Evolutionary conservation across 148 eudicot genomes (phyloP).

Genomic region (Nepenthes gracilis): DNA sequence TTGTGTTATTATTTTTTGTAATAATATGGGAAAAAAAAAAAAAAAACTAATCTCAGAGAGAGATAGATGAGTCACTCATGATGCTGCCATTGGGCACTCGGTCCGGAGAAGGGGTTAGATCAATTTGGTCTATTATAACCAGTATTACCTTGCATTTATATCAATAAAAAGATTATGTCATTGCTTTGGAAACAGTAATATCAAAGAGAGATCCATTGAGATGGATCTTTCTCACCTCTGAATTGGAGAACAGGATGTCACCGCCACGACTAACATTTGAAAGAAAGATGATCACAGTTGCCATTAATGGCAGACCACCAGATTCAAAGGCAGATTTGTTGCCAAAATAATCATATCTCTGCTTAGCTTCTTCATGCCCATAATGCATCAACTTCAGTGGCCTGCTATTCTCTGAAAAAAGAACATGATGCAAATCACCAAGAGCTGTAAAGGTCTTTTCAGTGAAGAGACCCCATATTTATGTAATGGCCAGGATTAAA

Average conservation of each 20-base stretch:
- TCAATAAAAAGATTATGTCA: no score
- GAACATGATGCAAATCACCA: neutral
- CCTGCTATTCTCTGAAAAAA: conserved; percentile 40
- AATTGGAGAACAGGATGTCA: conserved; percentile 69
- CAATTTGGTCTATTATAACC: no score
- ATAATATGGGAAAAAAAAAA: no score
- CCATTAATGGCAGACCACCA: conserved; percentile 50
- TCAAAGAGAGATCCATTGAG: neutral
- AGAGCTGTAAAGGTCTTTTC: no score
- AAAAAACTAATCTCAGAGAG: no score
- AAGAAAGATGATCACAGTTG: conserved; percentile 76
- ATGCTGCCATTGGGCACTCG: no score
- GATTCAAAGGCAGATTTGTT: conserved; percentile 22
- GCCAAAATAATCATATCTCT: conserved; percentile 39
- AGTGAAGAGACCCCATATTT: no score
- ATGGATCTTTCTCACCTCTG: conserved; percentile 39
- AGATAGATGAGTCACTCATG: no score
- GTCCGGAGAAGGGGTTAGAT: no score
- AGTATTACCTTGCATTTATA: no score
- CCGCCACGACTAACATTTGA: conserved; percentile 69
- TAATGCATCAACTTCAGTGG: conserved; percentile 38
- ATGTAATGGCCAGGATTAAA: no score
- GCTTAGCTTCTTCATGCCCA: conserved; percentile 37
- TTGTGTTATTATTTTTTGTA: no score
- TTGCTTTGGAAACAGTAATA: neutral